phyloP scores from a whole-genome alignment of 495 filamentous ascomycete genomes.

The Elaphomyces granulatus region DNA sequence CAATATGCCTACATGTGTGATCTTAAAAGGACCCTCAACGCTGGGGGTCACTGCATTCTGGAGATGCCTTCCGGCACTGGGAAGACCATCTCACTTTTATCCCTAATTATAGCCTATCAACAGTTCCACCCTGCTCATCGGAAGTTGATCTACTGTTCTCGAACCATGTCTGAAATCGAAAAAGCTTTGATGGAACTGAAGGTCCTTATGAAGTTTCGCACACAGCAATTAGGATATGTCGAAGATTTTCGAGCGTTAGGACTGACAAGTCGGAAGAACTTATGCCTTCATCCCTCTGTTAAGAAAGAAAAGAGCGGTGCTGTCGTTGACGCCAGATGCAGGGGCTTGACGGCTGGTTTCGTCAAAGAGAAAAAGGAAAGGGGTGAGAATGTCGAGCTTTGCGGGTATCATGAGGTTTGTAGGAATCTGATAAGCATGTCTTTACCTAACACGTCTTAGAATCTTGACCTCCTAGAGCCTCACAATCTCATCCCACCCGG shows the following conservation, averaged over 20 bases:
- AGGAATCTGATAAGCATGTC: slow-evolving; percentile 11
- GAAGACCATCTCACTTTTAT: slow-evolving; percentile 90
- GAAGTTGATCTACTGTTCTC: slow-evolving; percentile 97
- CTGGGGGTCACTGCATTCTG: slow-evolving; percentile 87
- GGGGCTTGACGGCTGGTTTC: slow-evolving; percentile 90
- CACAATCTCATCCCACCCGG: slow-evolving; percentile 87
- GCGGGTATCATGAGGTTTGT: slow-evolving; percentile 93
- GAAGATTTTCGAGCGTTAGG: slow-evolving; percentile 91
- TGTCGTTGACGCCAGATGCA: slow-evolving; percentile 85
- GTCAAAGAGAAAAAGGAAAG: slow-evolving; percentile 92
- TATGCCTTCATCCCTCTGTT: slow-evolving; percentile 90
- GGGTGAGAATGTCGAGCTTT: slow-evolving; percentile 86
- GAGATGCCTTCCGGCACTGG: slow-evolving; percentile 99
- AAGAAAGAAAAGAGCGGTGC: slow-evolving; percentile 89
- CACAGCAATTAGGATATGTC: slow-evolving; percentile 67
- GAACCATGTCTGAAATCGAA: slow-evolving; percentile 48
- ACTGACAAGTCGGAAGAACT: slow-evolving; percentile 88
- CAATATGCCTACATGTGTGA: slow-evolving; percentile 99
- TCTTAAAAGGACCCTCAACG: slow-evolving; percentile 91
- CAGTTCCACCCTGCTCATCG: slow-evolving; percentile 77
- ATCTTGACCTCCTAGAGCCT: slow-evolving; percentile 85
- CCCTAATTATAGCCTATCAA: slow-evolving; percentile 92
- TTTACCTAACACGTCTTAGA: slow-evolving; percentile 36
- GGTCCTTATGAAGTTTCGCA: slow-evolving; percentile 82
- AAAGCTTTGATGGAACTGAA: slow-evolving; percentile 89